These are phyloP conservation scores for Fusarium keratoplasticum DNA, from an alignment of 2,329 filamentous ascomycete genomes.

Conservation along the genomic window DNA sequence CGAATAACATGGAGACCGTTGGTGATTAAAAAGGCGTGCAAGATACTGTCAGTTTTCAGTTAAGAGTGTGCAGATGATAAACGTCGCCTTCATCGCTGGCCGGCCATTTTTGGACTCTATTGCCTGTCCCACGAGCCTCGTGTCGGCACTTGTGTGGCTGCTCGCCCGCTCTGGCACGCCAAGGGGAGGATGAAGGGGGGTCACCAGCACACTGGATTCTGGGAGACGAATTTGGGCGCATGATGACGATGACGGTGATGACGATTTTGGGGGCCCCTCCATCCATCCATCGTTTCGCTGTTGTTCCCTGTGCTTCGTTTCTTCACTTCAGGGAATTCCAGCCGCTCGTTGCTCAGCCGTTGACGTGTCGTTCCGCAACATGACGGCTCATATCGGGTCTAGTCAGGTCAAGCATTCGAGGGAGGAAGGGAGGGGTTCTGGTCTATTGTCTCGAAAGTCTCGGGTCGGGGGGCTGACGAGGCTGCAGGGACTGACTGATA, in stretches of 20 bases:
- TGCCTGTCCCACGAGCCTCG: conserved; percentile 28
- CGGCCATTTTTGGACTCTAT: neutral
- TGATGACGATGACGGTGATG: conserved; percentile 36
- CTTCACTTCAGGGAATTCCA: conserved; percentile 5
- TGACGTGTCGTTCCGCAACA: conserved; percentile 20
- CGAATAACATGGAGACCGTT: neutral
- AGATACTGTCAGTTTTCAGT: neutral
- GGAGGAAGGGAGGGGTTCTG: neutral
- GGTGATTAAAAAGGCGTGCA: neutral
- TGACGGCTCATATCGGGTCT: conserved; percentile 16
- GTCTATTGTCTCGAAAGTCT: conserved; percentile 1
- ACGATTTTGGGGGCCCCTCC: conserved; percentile 16
- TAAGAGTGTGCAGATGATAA: neutral
- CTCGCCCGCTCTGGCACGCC: conserved; percentile 12
- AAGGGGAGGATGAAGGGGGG: conserved; percentile 17
- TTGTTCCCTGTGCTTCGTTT: conserved; percentile 18
- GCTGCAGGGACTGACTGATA: conserved; percentile 1
- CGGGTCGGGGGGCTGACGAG: neutral
- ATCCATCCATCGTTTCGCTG: conserved; percentile 14
- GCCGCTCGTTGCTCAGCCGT: conserved; percentile 22
- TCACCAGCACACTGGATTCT: conserved; percentile 3
- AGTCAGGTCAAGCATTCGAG: conserved; percentile 9
- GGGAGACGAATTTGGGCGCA: conserved; percentile 12
- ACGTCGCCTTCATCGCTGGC: neutral
- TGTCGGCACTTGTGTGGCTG: conserved; percentile 36